Conservation (phyloP, 768 basidiomycete species). For the Suillus subaureus region DNA sequence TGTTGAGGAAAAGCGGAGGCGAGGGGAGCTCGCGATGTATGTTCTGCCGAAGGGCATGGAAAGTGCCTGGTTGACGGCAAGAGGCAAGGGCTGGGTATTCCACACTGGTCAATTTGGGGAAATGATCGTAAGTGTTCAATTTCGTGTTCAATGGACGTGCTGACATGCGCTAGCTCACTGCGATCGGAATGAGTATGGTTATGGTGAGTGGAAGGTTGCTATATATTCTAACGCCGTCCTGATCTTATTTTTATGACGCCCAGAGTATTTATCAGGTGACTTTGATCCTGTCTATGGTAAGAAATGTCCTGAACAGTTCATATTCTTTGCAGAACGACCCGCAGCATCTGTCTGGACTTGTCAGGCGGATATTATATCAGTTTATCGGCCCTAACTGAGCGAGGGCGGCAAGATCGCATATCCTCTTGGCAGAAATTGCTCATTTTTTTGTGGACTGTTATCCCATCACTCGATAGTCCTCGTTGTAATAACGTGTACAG, state of each 20-base stretch:
- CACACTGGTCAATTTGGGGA: constrained; percentile 72
- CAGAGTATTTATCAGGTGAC: constrained; percentile 78
- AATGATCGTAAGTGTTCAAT: constrained; percentile 49
- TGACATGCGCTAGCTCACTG: constrained; percentile 48
- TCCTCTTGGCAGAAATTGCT: not conserved
- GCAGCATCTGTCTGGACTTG: constrained; percentile 78
- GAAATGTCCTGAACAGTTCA: not conserved
- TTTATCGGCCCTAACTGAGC: constrained; percentile 82
- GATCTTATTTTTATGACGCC: constrained; percentile 9
- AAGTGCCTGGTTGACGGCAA: constrained; percentile 82
- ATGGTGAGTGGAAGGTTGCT: constrained; percentile 54
- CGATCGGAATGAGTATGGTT: constrained; percentile 89
- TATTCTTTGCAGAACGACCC: constrained; percentile 56
- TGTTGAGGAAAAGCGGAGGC: constrained; percentile 85
- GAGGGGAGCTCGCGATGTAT: constrained; percentile 92
- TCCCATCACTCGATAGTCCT: not conserved
- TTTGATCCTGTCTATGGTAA: not conserved
- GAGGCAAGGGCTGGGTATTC: constrained; percentile 76
- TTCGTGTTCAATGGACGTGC: not conserved
- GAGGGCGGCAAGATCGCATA: not conserved
- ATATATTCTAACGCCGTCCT: not conserved
- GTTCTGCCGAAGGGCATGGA: constrained; percentile 88
- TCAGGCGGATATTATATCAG: constrained; percentile 82
- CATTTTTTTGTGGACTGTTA: not conserved
- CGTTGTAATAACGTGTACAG: not conserved